Evolutionary conservation across 1,139 yeast genomes (phyloP), one percentile per base, ranked within the genome.

Genomic region (Saccharomyces hybrid): DNA sequence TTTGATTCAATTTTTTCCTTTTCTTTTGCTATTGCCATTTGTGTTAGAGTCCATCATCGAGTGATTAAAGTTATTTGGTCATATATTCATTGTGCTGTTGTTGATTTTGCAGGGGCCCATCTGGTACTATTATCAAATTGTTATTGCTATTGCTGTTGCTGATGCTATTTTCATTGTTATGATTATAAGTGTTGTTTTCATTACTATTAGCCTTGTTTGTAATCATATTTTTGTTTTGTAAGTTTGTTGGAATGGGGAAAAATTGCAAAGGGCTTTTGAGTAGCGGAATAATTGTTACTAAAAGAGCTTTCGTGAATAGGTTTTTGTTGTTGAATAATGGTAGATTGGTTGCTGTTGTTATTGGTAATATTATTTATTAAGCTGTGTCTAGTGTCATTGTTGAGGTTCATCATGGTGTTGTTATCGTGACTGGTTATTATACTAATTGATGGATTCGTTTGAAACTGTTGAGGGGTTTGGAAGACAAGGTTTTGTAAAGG

Each of bases 231-330:
- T 62, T 63, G 4, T 51, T 49, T 55, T n/a, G 53, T 47, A 46
- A 56, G 47, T 57, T 55, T 16, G 70, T 56, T 52, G 71, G 66
- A 24, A 64, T 62, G 1, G 71, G 67, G 55, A 57, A 68, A 51
- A 68, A 68, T 54, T 67, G 71, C 49, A 68, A 68, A 51, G 1
- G 71, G 71, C 51, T 67, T 68, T 53, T 68, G 71, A 9, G 71
- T 67, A 11, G 71, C 64, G 3, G 67, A 58, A 49, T 65, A 65
- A 9, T 63, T 60, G 7, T 51, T 48, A 47, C 54, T 57, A 3
- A 61, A 51, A 38, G 26, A 38, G 26, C 9, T 38, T 9, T 38
- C 44, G 4, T 38, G 44, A 46, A 60, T 50, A 4, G 67, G 65
- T 1, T 64, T 63, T 28, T 62, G 61, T 34, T 51, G 49, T 8